Conservation (phyloP, 257 asterid species). For the Phtheirospermum japonicum region DNA sequence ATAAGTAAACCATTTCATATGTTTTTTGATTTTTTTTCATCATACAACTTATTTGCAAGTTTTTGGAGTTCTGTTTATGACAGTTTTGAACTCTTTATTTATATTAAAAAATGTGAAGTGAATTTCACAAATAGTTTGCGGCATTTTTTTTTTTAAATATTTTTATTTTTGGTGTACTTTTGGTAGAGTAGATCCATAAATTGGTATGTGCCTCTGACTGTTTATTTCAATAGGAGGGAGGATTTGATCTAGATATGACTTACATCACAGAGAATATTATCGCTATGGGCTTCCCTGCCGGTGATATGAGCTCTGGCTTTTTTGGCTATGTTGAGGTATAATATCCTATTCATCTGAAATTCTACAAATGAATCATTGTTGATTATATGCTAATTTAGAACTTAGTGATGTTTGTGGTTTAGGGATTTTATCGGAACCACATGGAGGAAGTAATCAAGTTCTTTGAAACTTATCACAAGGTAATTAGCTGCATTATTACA, state of each 20-base stretch:
- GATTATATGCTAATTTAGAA: conserved; percentile 23
- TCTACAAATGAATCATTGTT: conserved; percentile 11
- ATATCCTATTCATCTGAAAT: conserved; percentile 17
- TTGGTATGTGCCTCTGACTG: conserved; percentile 25
- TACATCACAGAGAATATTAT: conserved; percentile 99
- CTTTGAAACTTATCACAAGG: conserved; percentile 97
- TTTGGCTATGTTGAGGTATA: conserved; percentile 95
- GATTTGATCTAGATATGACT: conserved; percentile 97
- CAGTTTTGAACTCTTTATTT: neutral
- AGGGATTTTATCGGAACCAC: conserved; percentile 98
- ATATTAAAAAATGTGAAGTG: neutral
- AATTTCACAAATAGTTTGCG: conserved; percentile 4
- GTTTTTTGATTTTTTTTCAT: neutral
- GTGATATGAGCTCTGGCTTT: conserved; percentile 98
- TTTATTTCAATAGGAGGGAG: conserved; percentile 75
- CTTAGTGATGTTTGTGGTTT: conserved; percentile 32
- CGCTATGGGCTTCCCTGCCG: conserved; percentile 99
- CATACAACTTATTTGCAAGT: neutral
- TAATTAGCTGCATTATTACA: conserved; percentile 28
- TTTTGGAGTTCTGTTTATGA: neutral
- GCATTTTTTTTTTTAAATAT: neutral
- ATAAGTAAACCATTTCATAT: neutral
- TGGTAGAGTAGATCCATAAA: conserved; percentile 2
- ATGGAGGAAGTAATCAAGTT: conserved; percentile 99
- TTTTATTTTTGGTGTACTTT: neutral